Percentiles rank a stretch among this genome's conserved stretches.
Conservation (phyloP, 129 eudicot genomes). For the Escallonia rubra region DNA sequence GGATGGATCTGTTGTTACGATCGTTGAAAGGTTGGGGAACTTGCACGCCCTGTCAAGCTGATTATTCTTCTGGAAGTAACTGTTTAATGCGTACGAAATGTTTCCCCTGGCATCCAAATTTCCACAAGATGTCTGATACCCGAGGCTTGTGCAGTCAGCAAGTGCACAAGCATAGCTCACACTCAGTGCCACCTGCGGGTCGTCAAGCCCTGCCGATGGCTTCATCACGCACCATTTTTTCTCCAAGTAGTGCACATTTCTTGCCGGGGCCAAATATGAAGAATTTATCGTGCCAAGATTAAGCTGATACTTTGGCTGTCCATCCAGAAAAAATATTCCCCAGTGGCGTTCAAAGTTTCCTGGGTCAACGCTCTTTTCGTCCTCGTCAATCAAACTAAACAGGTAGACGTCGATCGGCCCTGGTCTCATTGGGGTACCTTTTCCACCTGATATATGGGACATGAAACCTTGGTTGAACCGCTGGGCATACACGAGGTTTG, state of each 20-base stretch:
- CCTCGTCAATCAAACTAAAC: conserved; percentile 82
- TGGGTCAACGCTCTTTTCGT: conserved; percentile 72
- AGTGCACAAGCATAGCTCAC: conserved; percentile 61
- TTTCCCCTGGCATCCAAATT: conserved; percentile 43
- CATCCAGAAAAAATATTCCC: conserved; percentile 81
- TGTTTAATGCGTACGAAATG: conserved; percentile 58
- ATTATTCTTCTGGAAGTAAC: conserved; percentile 56
- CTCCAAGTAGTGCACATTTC: conserved; percentile 34
- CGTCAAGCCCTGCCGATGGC: conserved; percentile 28
- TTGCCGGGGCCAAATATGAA: conserved; percentile 26
- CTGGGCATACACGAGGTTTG: conserved; percentile 52
- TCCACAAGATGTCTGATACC: conserved; percentile 58
- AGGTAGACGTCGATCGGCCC: conserved; percentile 64
- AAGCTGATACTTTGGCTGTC: conserved; percentile 52
- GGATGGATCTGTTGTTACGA: conserved; percentile 47
- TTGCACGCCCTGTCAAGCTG: conserved; percentile 53
- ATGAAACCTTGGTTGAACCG: conserved; percentile 86
- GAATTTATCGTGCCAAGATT: conserved; percentile 44
- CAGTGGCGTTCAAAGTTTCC: conserved; percentile 94
- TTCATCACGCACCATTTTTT: conserved; percentile 53
- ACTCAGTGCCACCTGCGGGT: conserved; percentile 28
- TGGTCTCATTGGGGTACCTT: conserved; percentile 85
- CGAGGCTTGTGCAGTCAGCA: conserved; percentile 66
- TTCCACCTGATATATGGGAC: conserved; percentile 37
- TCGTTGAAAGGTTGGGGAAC: conserved; percentile 35